Percentiles rank a stretch among this genome's conserved stretches.
Evolutionary conservation across 2,329 filamentous ascomycete species (phyloP).

Genomic region (Cercospora sojina): DNA sequence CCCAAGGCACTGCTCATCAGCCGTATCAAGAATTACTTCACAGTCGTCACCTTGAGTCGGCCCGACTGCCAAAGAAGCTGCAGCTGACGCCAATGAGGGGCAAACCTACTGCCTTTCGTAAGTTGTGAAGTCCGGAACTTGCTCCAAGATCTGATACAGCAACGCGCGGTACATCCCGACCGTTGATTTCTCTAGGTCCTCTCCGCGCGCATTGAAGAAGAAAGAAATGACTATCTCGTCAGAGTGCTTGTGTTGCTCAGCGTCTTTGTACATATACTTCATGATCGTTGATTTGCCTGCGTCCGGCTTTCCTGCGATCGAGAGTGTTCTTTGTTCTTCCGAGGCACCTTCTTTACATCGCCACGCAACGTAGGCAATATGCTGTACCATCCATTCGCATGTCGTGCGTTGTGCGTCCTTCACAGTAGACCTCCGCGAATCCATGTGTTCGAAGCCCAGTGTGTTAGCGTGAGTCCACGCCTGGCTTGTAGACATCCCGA

Average conservation of each 20-base stretch:
- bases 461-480: background rate
- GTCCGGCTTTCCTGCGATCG: constrained; percentile 44
- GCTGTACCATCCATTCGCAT: constrained; percentile 45
- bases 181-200: constrained; percentile 46
- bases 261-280: constrained; percentile 29
- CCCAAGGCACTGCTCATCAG: background rate
- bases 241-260: constrained; percentile 18
- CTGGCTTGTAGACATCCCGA: too few species aligned
- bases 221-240: constrained; percentile 42
- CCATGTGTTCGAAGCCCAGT: constrained; percentile 44
- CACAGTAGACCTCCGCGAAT: constrained; percentile 42
- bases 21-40: background rate
- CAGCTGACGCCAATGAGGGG: too few species aligned
- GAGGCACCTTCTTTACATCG: constrained; percentile 24
- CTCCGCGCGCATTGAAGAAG: constrained; percentile 53
- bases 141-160: constrained; percentile 47
- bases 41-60: background rate
- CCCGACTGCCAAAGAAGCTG: background rate
- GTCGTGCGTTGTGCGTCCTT: constrained; percentile 42
- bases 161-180: constrained; percentile 54
- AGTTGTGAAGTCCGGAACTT: constrained; percentile 35
- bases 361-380: constrained; percentile 43
- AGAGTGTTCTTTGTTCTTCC: constrained; percentile 39
- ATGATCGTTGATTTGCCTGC: constrained; percentile 44
- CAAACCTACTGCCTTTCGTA: too few species aligned